Evolutionary conservation across 2,329 filamentous ascomycete genomes (phyloP).

Genomic region (Hymenoscyphus occultus): DNA sequence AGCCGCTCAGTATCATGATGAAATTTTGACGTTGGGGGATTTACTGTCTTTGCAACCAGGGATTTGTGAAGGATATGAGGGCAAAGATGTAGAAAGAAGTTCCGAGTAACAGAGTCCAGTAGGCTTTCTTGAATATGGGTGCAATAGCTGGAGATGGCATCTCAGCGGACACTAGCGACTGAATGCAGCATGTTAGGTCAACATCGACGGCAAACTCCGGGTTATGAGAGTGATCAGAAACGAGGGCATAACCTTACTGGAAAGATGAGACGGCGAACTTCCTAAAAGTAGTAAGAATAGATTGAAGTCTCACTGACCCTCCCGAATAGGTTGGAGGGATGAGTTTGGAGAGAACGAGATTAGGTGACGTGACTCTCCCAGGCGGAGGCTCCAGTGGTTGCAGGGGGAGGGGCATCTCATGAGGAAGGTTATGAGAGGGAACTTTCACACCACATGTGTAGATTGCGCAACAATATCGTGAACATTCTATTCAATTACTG

Average conservation of each 20-base stretch:
- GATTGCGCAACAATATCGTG: too few species aligned
- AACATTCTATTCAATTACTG: too few species aligned
- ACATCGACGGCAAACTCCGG: constrained; percentile 3
- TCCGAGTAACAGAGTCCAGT: constrained; percentile 53
- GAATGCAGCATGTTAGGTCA: constrained; percentile 6
- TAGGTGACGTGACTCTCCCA: constrained; percentile 1
- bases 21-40: constrained; percentile 33
- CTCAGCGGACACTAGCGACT: background rate
- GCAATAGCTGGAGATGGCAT: constrained; percentile 35
- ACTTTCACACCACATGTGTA: too few species aligned
- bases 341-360: background rate
- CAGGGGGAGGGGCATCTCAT: too few species aligned
- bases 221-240: background rate
- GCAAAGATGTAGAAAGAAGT: constrained; percentile 65
- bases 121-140: constrained; percentile 45
- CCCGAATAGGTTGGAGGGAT: background rate
- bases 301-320: background rate
- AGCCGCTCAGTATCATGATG: background rate
- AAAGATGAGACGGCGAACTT: background rate
- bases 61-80: constrained; percentile 62
- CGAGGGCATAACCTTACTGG: background rate
- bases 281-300: background rate
- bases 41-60: constrained; percentile 78
- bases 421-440: too few species aligned
- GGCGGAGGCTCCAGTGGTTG: too few species aligned